Conservation (phyloP, 2,329 filamentous ascomycete genomes). For the Epichloe hybrida region DNA sequence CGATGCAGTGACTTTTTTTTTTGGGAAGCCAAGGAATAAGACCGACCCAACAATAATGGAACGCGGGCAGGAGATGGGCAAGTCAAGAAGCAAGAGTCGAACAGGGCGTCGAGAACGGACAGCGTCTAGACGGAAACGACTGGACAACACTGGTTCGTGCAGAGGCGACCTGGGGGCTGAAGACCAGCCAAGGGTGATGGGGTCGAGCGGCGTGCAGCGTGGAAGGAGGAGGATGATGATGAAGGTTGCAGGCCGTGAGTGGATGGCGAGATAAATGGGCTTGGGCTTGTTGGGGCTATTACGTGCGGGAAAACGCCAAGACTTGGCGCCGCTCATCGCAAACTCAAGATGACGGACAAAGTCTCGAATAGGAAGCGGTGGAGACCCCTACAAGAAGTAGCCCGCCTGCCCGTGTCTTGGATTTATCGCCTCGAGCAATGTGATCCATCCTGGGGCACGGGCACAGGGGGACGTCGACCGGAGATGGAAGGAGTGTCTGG, state of each 20-base stretch:
- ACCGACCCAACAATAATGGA: background rate
- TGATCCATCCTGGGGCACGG: background rate
- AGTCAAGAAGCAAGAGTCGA: background rate
- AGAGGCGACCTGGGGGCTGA: background rate
- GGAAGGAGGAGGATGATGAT: background rate
- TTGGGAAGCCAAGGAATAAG: background rate
- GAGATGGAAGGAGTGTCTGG: background rate
- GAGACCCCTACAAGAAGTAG: background rate
- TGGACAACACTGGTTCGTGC: slow-evolving; percentile 4
- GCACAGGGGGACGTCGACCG: background rate
- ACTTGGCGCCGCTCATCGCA: background rate
- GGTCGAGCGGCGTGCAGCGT: background rate
- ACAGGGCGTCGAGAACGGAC: background rate
- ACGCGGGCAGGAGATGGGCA: background rate
- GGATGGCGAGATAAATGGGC: background rate
- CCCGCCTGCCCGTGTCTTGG: too few species aligned
- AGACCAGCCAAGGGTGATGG: slow-evolving; percentile 1
- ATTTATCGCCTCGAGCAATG: background rate
- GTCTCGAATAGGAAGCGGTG: slow-evolving; percentile 1
- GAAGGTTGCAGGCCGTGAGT: background rate
- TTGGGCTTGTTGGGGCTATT: background rate
- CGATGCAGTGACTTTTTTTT: background rate
- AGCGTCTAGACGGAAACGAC: slow-evolving; percentile 3
- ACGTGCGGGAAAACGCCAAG: background rate
- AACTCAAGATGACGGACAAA: background rate